Evolutionary conservation across 495 filamentous ascomycete species (phyloP).

Genomic region (Parathielavia hyrcaniae): DNA sequence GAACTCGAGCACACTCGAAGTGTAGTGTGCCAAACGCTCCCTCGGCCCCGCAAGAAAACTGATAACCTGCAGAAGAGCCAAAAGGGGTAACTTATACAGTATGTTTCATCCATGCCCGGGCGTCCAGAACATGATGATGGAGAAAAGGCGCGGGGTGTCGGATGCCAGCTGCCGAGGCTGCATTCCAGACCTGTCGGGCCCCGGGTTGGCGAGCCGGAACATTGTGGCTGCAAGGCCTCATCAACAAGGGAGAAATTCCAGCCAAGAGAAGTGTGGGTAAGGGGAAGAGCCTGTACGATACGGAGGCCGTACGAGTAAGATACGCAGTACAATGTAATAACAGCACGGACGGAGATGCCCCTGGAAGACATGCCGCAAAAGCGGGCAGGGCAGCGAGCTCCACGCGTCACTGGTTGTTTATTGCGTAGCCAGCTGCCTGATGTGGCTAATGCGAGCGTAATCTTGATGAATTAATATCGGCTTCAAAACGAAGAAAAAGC

Average conservation of each 20-base stretch:
- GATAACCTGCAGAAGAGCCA: slow-evolving; percentile 8
- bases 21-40: not conserved
- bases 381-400: not conserved
- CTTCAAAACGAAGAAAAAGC: not conserved
- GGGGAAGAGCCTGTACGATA: not conserved
- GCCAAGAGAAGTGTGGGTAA: not conserved
- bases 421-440: not conserved
- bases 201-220: slow-evolving; percentile 12
- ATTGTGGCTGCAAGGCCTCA: slow-evolving; percentile 10
- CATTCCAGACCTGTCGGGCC: not conserved
- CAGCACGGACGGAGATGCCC: too few species aligned
- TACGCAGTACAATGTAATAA: too few species aligned
- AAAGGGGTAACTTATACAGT: slow-evolving; percentile 10
- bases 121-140: not conserved
- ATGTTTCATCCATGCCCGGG: slow-evolving; percentile 1
- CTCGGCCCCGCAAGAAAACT: slow-evolving; percentile 8
- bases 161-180: slow-evolving; percentile 16
- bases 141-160: slow-evolving; percentile 3
- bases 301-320: too few species aligned
- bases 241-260: too few species aligned
- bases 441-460: not conserved
- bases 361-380: not conserved
- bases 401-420: not conserved
- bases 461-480: not conserved
- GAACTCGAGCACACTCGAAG: slow-evolving; percentile 1